Evolutionary conservation across 2,329 filamentous ascomycete species (phyloP).

Genomic region (Neobulgaria alba): DNA sequence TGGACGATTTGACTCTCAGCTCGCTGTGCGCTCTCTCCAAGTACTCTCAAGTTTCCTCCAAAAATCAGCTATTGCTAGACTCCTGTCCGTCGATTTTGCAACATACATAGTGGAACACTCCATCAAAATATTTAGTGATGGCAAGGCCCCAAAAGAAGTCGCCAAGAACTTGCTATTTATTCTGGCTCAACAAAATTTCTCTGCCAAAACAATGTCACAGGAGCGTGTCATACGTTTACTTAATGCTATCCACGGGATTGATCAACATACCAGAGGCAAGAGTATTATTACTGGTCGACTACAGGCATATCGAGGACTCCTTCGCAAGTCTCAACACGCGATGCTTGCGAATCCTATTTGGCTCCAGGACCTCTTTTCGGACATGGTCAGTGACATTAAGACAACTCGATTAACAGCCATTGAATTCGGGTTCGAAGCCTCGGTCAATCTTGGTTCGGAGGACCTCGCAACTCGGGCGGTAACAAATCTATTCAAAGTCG

Average conservation of each 20-base stretch:
- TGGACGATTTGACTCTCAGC: constrained; percentile 53
- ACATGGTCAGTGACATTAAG: constrained; percentile 69
- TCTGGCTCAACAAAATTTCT: constrained; percentile 72
- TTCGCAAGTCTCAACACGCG: constrained; percentile 59
- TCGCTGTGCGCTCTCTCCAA: constrained; percentile 70
- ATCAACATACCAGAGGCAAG: constrained; percentile 67
- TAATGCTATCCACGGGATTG: constrained; percentile 60
- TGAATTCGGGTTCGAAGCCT: constrained; percentile 61
- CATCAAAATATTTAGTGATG: constrained; percentile 63
- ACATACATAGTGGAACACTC: constrained; percentile 73
- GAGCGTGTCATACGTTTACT: constrained; percentile 65
- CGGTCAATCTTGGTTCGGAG: constrained; percentile 60
- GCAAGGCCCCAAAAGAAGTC: constrained; percentile 63
- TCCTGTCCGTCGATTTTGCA: constrained; percentile 70
- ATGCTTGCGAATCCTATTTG: constrained; percentile 71
- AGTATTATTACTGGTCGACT: constrained; percentile 71
- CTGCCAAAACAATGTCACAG: constrained; percentile 61
- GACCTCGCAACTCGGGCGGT: constrained; percentile 58
- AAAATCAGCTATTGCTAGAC: constrained; percentile 60
- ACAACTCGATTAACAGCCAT: constrained; percentile 73
- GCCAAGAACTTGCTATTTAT: constrained; percentile 73
- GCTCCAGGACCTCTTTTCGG: constrained; percentile 73
- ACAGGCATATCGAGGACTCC: constrained; percentile 67
- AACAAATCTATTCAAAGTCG: constrained; percentile 50
- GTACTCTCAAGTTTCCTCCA: constrained; percentile 71